phyloP scores from a whole-genome alignment of 2,329 filamentous ascomycete genomes.

The Penicillium sumatraense region DNA sequence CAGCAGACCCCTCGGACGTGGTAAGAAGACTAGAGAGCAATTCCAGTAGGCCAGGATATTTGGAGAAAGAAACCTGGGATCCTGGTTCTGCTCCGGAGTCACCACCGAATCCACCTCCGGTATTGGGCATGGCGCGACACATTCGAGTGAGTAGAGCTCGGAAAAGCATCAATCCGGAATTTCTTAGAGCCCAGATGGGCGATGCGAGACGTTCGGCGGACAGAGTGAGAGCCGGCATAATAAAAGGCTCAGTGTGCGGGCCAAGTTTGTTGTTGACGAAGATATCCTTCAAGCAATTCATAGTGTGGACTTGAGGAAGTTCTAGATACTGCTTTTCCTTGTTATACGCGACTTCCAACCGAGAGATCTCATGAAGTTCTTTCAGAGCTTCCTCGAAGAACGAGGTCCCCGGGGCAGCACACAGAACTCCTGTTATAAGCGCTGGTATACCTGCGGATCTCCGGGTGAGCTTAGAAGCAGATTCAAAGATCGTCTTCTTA shows the following conservation, averaged over 20 bases:
- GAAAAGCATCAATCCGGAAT: conserved; percentile 88
- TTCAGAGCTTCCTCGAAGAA: conserved; percentile 48
- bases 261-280: conserved; percentile 82
- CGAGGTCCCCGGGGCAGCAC: conserved; percentile 58
- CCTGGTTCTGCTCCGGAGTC: conserved; percentile 50
- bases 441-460: conserved; percentile 91
- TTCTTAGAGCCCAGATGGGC: conserved; percentile 89
- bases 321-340: conserved; percentile 52
- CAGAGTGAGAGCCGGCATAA: conserved; percentile 76
- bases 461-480: conserved; percentile 79
- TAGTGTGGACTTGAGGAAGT: conserved; percentile 88
- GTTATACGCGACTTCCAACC: conserved; percentile 35
- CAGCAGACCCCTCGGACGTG: conserved; percentile 24
- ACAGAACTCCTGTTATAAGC: conserved; percentile 79
- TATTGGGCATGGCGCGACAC: conserved; percentile 45
- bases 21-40: conserved; percentile 42
- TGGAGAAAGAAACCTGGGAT: conserved; percentile 44
- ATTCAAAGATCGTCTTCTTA: conserved; percentile 71
- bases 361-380: conserved; percentile 46
- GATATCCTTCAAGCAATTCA: conserved; percentile 91
- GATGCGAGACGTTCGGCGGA: conserved; percentile 80
- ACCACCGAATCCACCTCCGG: conserved; percentile 54
- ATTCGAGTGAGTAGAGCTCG: conserved; percentile 77
- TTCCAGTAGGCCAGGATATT: conserved; percentile 44
- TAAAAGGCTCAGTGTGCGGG: conserved; percentile 71